These are phyloP conservation scores for Fusarium ramigenum DNA, from an alignment of 2,329 filamentous ascomycete species.

Conservation along the genomic window DNA sequence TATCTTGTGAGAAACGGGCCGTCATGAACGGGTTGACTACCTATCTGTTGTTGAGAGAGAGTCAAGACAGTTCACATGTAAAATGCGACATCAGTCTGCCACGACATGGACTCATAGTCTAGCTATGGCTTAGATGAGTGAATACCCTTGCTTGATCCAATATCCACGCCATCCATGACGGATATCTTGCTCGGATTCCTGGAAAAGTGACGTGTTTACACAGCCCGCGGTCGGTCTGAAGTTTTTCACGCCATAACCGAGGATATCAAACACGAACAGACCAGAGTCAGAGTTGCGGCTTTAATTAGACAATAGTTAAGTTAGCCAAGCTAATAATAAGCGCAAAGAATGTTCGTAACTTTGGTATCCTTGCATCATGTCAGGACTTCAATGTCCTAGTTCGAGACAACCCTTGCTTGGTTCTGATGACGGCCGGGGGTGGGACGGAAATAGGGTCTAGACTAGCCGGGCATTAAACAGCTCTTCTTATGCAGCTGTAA, in stretches of 20 bases:
- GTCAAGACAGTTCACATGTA: slow-evolving; percentile 24
- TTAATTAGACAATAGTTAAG: slow-evolving; percentile 6
- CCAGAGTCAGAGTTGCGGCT: slow-evolving; percentile 20
- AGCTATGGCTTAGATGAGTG: neutral
- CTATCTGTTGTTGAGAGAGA: slow-evolving; percentile 27
- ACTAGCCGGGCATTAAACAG: neutral
- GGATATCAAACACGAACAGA: slow-evolving; percentile 20
- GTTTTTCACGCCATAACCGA: slow-evolving; percentile 31
- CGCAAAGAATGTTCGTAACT: slow-evolving; percentile 14
- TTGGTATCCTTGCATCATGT: slow-evolving; percentile 15
- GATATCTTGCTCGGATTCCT: slow-evolving; percentile 14
- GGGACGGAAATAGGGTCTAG: neutral
- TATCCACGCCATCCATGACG: neutral
- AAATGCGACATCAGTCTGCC: neutral
- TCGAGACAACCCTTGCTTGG: slow-evolving; percentile 24
- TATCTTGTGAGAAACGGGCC: neutral
- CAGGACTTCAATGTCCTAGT: slow-evolving; percentile 38
- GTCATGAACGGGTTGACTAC: neutral
- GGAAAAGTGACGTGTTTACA: slow-evolving; percentile 33
- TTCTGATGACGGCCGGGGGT: slow-evolving; percentile 22
- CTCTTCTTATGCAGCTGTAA: neutral
- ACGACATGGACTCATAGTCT: neutral
- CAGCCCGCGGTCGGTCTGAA: slow-evolving; percentile 3
- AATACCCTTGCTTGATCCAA: neutral
- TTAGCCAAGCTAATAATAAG: neutral